phyloP scores from a whole-genome alignment of 257 asterid genomes.

The Nicotiana obtusifolia region DNA sequence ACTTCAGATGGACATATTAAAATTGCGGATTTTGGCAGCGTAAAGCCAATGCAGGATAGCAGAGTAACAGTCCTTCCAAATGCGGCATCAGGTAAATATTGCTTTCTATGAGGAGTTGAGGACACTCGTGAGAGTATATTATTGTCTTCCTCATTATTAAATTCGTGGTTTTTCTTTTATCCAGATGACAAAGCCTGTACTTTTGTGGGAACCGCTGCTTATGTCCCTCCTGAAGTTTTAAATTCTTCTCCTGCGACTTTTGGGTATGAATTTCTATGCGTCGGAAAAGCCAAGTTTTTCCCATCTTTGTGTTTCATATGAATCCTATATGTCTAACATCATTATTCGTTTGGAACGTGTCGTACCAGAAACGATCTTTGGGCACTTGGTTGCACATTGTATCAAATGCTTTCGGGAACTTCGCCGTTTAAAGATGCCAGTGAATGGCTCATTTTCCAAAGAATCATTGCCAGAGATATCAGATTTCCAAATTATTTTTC shows the following conservation, averaged over 20 bases:
- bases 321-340: slow-evolving; percentile 1
- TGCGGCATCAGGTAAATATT: slow-evolving; percentile 83
- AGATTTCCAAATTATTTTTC: slow-evolving; percentile 84
- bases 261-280: slow-evolving; percentile 35
- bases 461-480: slow-evolving; percentile 90
- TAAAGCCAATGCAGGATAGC: slow-evolving; percentile 96
- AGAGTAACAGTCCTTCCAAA: slow-evolving; percentile 88
- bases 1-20: slow-evolving; percentile 88
- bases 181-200: slow-evolving; percentile 99
- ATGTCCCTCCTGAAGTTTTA: slow-evolving; percentile 96
- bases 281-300: neutral
- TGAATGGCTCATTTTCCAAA: slow-evolving; percentile 97
- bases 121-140: neutral
- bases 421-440: slow-evolving; percentile 97
- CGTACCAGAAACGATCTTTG: slow-evolving; percentile 90
- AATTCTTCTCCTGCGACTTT: slow-evolving; percentile 98
- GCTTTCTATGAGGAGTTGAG: neutral
- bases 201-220: slow-evolving; percentile 99
- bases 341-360: slow-evolving; percentile 9
- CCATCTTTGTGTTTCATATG: neutral
- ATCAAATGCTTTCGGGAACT: slow-evolving; percentile 97
- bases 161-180: neutral
- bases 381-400: slow-evolving; percentile 99
- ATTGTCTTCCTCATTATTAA: neutral
- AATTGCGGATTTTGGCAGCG: slow-evolving; percentile 99